Evolutionary conservation across 345 rosid species (phyloP).

Genomic region (Pistacia atlantica): DNA sequence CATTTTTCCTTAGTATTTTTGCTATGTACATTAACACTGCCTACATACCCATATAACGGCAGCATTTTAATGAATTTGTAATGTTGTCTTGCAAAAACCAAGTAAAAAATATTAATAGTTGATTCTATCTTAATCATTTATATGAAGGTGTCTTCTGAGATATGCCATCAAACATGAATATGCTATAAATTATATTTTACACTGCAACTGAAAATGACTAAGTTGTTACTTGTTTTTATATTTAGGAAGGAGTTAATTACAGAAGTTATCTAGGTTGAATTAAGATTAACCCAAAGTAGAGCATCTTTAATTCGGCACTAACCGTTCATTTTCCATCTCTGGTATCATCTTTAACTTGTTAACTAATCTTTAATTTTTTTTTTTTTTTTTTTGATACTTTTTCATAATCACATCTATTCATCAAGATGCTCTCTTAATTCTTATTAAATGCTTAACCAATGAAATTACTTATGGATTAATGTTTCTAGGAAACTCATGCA

Average conservation of each 20-base stretch:
- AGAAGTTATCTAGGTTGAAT: too few species aligned
- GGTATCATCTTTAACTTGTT: too few species aligned
- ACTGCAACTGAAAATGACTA: background rate
- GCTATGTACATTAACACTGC: too few species aligned
- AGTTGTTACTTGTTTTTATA: background rate
- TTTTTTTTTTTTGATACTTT: too few species aligned
- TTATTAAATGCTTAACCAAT: background rate
- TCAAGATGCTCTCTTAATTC: background rate
- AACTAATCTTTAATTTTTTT: too few species aligned
- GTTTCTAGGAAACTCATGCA: background rate
- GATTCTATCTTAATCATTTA: slow-evolving; percentile 4
- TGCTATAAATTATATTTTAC: too few species aligned
- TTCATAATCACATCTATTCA: background rate
- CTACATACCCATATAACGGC: too few species aligned
- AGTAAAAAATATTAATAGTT: background rate
- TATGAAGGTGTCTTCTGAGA: too few species aligned
- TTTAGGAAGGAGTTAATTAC: background rate
- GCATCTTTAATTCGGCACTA: background rate
- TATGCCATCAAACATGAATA: too few species aligned
- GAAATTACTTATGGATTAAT: background rate
- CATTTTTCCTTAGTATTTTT: too few species aligned
- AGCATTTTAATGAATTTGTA: too few species aligned
- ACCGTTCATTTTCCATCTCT: too few species aligned
- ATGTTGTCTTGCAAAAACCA: background rate
- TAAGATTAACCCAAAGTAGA: background rate